These are phyloP conservation scores for Geosmithia morbida DNA, from an alignment of 2,329 filamentous ascomycete genomes.

Conservation along the genomic window DNA sequence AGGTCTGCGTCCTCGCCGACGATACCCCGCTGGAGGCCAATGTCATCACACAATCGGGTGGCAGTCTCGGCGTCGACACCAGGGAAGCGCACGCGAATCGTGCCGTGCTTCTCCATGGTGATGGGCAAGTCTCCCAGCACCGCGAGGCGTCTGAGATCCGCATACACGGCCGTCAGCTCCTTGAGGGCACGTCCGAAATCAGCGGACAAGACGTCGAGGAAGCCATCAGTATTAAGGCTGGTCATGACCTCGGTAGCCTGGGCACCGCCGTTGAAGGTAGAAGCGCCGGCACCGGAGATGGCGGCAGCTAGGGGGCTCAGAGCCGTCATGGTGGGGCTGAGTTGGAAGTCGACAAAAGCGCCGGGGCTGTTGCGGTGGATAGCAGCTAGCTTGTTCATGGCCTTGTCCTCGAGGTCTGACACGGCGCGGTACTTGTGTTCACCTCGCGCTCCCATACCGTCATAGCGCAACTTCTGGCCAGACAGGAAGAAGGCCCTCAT, in stretches of 20 bases:
- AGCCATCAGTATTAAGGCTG: conserved; percentile 66
- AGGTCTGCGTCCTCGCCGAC: conserved; percentile 69
- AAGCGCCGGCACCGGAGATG: conserved; percentile 31
- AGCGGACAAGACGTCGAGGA: conserved; percentile 70
- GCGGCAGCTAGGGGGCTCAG: conserved; percentile 54
- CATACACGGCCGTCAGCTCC: conserved; percentile 65
- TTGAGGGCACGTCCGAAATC: conserved; percentile 82
- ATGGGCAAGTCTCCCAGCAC: conserved; percentile 74
- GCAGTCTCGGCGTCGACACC: conserved; percentile 77
- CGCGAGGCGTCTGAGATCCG: conserved; percentile 67
- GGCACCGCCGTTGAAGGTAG: conserved; percentile 20
- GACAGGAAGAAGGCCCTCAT: conserved; percentile 87
- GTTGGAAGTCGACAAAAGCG: conserved; percentile 74
- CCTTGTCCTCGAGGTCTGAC: conserved; percentile 60
- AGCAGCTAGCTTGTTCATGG: conserved; percentile 50
- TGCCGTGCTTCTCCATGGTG: conserved; percentile 49
- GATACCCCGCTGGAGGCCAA: conserved; percentile 68
- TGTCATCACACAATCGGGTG: conserved; percentile 71
- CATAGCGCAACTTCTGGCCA: conserved; percentile 76
- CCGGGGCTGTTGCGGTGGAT: conserved; percentile 47
- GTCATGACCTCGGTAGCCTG: conserved; percentile 28
- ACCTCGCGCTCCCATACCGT: conserved; percentile 59
- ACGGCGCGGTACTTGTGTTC: conserved; percentile 69
- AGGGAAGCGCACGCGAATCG: conserved; percentile 73
- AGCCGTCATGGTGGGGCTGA: conserved; percentile 83